phyloP scores from a whole-genome alignment of 2,329 filamentous ascomycete genomes.

The Fusarium clavum region DNA sequence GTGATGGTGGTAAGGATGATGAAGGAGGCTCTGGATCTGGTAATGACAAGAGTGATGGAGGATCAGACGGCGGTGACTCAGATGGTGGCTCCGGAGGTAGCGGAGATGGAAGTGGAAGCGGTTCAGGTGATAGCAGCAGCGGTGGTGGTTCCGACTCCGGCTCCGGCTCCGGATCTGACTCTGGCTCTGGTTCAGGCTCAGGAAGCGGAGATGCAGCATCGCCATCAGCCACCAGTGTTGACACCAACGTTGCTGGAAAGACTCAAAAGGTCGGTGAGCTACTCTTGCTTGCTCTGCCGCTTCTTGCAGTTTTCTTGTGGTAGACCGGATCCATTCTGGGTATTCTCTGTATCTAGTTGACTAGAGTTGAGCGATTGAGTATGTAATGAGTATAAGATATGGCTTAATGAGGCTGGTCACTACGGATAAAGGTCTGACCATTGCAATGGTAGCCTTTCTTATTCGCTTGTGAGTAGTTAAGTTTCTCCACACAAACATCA shows the following conservation, averaged over 20 bases:
- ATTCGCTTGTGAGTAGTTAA: too few relatives aligned
- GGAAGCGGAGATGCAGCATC: not conserved
- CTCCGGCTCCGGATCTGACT: not conserved
- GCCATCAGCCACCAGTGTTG: not conserved
- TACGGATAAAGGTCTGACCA: too few relatives aligned
- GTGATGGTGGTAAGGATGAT: not conserved
- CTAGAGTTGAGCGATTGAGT: not conserved
- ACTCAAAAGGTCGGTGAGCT: not conserved
- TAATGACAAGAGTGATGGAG: fast-evolving
- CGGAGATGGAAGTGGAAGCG: not conserved
- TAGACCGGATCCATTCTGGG: fast-evolving
- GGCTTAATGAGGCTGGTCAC: too few relatives aligned
- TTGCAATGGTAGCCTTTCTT: too few relatives aligned
- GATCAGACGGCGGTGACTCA: not conserved
- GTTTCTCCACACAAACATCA: too few relatives aligned
- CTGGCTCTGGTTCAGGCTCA: not conserved
- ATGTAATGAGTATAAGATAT: too few relatives aligned
- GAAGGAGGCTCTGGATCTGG: not conserved
- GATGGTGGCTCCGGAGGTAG: not conserved
- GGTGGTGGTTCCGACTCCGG: not conserved
- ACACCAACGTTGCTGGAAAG: not conserved
- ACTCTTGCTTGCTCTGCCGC: not conserved
- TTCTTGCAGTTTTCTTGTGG: not conserved
- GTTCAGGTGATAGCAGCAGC: not conserved
- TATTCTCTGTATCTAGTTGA: conserved; percentile 4